Conservation (phyloP, 225 moss, liverwort and hornwort genomes). For the Takakia lepidozioides region DNA sequence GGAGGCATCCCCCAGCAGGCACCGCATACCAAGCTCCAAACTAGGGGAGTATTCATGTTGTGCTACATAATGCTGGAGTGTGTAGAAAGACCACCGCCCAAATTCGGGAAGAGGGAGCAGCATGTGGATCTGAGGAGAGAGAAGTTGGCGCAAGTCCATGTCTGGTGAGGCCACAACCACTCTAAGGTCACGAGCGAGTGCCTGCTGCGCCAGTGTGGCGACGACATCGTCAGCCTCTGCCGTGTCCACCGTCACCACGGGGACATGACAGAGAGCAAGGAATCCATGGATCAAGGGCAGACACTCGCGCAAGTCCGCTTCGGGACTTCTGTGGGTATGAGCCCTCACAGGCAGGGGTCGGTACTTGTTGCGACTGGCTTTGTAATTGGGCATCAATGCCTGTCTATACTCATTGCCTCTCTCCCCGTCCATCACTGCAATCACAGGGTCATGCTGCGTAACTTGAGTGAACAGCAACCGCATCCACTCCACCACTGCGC, state of each 20-base stretch:
- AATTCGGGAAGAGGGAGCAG: slow-evolving; percentile 74
- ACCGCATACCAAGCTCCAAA: slow-evolving; percentile 74
- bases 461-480: slow-evolving; percentile 63
- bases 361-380: slow-evolving; percentile 57
- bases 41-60: slow-evolving; percentile 64
- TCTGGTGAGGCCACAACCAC: slow-evolving; percentile 93
- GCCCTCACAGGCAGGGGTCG: slow-evolving; percentile 35
- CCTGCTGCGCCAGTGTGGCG: slow-evolving; percentile 74
- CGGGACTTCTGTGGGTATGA: slow-evolving; percentile 30
- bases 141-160: slow-evolving; percentile 90
- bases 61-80: slow-evolving; percentile 59
- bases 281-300: slow-evolving; percentile 64
- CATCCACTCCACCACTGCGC: slow-evolving; percentile 73
- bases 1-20: slow-evolving; percentile 78
- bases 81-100: slow-evolving; percentile 92
- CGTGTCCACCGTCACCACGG: slow-evolving; percentile 72
- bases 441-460: slow-evolving; percentile 62
- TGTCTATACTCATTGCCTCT: slow-evolving; percentile 79
- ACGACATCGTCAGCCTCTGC: slow-evolving; percentile 94
- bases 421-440: slow-evolving; percentile 97
- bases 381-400: slow-evolving; percentile 65
- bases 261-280: slow-evolving; percentile 68
- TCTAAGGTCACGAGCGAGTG: slow-evolving; percentile 39
- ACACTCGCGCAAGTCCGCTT: slow-evolving; percentile 59
- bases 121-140: slow-evolving; percentile 67